Base-by-base conservation (phyloP, 768 basidiomycete genomes). In the Paxillus involutus region DNA sequence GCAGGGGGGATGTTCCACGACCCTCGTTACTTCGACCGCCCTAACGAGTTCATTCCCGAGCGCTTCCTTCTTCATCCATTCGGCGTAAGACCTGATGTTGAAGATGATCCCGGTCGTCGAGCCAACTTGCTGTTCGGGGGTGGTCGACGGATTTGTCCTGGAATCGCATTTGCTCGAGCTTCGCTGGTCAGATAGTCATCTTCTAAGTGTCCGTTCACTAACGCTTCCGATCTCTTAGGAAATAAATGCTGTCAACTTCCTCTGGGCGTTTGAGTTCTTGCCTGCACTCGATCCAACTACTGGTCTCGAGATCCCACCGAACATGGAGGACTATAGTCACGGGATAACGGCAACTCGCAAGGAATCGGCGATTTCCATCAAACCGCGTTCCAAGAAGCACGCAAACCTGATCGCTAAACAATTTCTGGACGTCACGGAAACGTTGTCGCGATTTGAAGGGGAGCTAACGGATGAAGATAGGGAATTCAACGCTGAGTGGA, bases 1-100 rank as follows among this genome's bases (percentile, higher is more conserved):
- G n/a, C 43, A 63, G 59, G 63, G 65, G 66, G 46, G 10, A 64
- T 68, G 21, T 64, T 64, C 39, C 63, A 64, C 50, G 65, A 67
- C 39, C 59, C 59, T 21, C 41, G 58, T 4, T 55, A 60, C 44
- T 67, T 58, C 47, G 65, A 66, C 32, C 53, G 58, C n/a, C 66
- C 65, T 4, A 48, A 62, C 8, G 49, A 53, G 32, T 67, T 66
- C 58, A 56, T 51, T 21, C 66, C 66, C 13, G 66, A 66, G 24
- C 65, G 66, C 13, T 67, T 64, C 55, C 44, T 66, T 21, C 21
- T 21, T 21, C 21, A 21, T 21, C 21, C 21, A 21, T 21, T 21
- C 21, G 21, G 21, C 3, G 21, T 21, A 21, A 21, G 21, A 21
- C 21, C 21, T 21, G 21, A 21, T 21, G 21, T 21, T 21, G 21